Evolutionary conservation across 1,284 basidiomycete species (phyloP).

Genomic region (Ceratobasidium sp.): DNA sequence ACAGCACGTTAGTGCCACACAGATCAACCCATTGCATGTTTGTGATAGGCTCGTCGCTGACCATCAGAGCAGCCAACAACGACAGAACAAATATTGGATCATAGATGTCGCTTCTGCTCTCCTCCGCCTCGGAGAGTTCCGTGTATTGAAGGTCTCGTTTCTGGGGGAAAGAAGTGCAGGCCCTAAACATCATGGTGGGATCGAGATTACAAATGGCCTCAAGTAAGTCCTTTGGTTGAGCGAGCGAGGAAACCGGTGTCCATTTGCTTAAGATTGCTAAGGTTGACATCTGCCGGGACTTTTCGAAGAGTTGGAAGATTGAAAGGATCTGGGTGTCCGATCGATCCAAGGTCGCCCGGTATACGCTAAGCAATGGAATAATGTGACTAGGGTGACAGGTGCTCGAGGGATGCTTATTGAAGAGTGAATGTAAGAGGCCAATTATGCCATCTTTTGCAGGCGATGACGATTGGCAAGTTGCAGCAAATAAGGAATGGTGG

Average conservation of each 20-base stretch:
- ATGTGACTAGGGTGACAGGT: slow-evolving; percentile 86
- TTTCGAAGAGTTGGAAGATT: slow-evolving; percentile 83
- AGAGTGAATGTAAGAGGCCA: slow-evolving; percentile 69
- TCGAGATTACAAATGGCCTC: slow-evolving; percentile 80
- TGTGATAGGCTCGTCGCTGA: slow-evolving; percentile 65
- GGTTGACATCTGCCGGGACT: slow-evolving; percentile 69
- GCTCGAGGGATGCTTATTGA: slow-evolving; percentile 77
- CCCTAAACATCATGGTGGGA: slow-evolving; percentile 72
- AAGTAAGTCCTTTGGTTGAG: slow-evolving; percentile 61
- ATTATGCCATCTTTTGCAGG: slow-evolving; percentile 61
- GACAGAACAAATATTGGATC: slow-evolving; percentile 84
- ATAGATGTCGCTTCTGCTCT: slow-evolving; percentile 64
- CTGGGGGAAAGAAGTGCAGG: slow-evolving; percentile 77
- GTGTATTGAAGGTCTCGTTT: slow-evolving; percentile 59
- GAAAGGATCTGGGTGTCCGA: slow-evolving; percentile 75
- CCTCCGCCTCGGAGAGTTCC: slow-evolving; percentile 49
- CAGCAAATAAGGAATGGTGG: slow-evolving; percentile 68
- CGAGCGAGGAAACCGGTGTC: slow-evolving; percentile 66
- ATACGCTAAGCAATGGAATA: slow-evolving; percentile 76
- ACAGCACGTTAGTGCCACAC: slow-evolving; percentile 81
- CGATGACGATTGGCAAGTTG: slow-evolving; percentile 49
- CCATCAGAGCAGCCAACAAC: slow-evolving; percentile 71
- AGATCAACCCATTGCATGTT: slow-evolving; percentile 85
- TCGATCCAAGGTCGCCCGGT: slow-evolving; percentile 72
- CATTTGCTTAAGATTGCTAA: slow-evolving; percentile 66